Evolutionary conservation across 1,284 basidiomycete species (phyloP), one percentile per base, ranked within the genome.

Genomic region (Rhodotorula sp.): DNA sequence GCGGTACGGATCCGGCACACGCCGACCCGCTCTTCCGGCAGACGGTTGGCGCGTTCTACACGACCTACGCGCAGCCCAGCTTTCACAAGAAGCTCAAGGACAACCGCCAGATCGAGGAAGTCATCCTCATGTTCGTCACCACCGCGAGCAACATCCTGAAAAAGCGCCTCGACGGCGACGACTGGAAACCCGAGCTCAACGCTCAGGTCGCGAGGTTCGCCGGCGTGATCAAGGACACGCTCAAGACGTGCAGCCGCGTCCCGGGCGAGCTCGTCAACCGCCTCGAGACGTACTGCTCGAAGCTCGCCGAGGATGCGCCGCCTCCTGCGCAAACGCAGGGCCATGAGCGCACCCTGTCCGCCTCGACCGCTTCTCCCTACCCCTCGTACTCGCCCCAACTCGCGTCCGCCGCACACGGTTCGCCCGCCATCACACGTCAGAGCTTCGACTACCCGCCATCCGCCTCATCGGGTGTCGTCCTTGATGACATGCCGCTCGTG

Each of bases 91-190:
- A 94, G 79, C 90, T 98, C 87, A 93, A 94, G 81, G 94, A 97
- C 81, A 95, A 94, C 79, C 87, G 97, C 60, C 97, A 96, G 84
- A 91, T 98, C 65, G 97, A 99, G 82, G 94, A 97, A 76, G 88
- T 99, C 70, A 96, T 99, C 73, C 86, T 99, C 64, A 90, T 91
- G 85, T 98, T 97, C 79, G 94, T 95, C 25, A 92, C 94, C 4
- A 89, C 93, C 57, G 91, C 94, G 8, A 93, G 91, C 1, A 86
- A 87, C 34, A 67, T 78, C 34, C 67, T 77, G 27, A 80, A 76
- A 71, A 79, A 63, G 73, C 72, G 64, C 36, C 37, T 76, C 34
- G 87, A 91, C 29, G 84, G 83, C n/a, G 93, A 97, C 59, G 90
- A 88, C 22, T 97, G 95, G 94, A 97, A 97, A 81, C 81, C 88